Percentiles rank a stretch among this genome's conserved stretches.
phyloP scores from a whole-genome alignment of 768 basidiomycete genomes.

The Leccinum disarticulatum region DNA sequence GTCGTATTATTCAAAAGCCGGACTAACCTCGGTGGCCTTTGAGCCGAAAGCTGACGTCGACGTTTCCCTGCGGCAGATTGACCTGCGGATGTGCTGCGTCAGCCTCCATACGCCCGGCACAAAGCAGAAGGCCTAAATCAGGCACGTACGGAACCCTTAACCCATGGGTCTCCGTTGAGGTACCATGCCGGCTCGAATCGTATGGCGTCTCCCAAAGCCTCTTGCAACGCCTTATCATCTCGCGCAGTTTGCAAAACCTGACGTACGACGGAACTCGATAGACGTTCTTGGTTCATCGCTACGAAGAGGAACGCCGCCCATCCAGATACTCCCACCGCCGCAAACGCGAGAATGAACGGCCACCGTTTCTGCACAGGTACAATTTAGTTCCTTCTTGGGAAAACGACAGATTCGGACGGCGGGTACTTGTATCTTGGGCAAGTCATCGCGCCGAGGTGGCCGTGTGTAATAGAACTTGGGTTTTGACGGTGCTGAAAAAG shows the following conservation, averaged over 20 bases:
- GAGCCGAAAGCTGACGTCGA: constrained; percentile 75
- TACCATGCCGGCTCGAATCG: constrained; percentile 43
- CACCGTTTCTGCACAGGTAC: constrained; percentile 41
- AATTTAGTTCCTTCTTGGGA: neutral
- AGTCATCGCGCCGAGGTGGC: constrained; percentile 37
- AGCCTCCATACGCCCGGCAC: neutral
- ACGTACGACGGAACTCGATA: constrained; percentile 72
- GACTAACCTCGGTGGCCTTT: constrained; percentile 65
- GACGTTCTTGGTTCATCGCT: constrained; percentile 74
- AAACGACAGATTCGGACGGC: neutral
- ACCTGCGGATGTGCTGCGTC: constrained; percentile 43
- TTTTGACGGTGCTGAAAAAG: constrained; percentile 44
- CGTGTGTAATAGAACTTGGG: constrained; percentile 46
- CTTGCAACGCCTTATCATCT: constrained; percentile 48
- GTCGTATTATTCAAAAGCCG: neutral
- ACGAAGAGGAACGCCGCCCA: constrained; percentile 72
- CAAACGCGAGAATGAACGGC: constrained; percentile 54
- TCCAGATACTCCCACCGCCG: constrained; percentile 52
- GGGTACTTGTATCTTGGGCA: constrained; percentile 43
- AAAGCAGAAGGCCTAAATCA: neutral
- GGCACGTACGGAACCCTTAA: constrained; percentile 63
- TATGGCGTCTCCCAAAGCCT: constrained; percentile 59
- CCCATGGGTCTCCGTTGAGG: constrained; percentile 73
- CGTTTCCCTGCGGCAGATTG: constrained; percentile 70
- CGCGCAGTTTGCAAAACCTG: constrained; percentile 62